phyloP scores from a whole-genome alignment of 164 flowering plant species.

The Cinnamomum chago region DNA sequence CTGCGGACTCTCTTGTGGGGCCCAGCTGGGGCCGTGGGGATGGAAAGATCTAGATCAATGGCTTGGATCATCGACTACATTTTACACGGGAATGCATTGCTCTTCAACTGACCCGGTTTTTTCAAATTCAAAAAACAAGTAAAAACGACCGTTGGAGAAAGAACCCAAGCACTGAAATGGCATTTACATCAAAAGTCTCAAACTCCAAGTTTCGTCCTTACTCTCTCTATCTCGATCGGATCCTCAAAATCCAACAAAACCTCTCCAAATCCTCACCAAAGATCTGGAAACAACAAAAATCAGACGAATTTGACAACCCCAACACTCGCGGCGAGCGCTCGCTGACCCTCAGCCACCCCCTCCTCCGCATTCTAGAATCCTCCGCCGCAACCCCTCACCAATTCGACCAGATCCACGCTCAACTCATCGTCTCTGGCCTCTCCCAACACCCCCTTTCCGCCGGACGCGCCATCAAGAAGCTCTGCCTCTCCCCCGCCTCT shows the following conservation, averaged over 20 bases:
- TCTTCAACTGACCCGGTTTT: background rate
- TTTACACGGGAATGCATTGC: too few species aligned
- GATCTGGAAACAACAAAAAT: constrained; percentile 27
- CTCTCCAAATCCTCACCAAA: constrained; percentile 31
- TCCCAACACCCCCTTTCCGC: constrained; percentile 45
- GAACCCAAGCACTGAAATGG: constrained; percentile 6
- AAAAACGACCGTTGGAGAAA: background rate
- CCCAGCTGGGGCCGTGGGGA: too few species aligned
- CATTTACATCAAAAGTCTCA: constrained; percentile 11
- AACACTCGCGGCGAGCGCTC: background rate
- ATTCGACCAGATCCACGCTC: constrained; percentile 54
- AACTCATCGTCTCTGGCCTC: constrained; percentile 43
- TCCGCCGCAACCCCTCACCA: constrained; percentile 11
- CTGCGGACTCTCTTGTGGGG: too few species aligned
- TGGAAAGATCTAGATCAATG: too few species aligned
- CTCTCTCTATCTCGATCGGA: constrained; percentile 29
- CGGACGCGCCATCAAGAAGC: constrained; percentile 47
- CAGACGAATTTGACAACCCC: constrained; percentile 6
- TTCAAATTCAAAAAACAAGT: background rate
- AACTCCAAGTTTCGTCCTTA: constrained; percentile 4
- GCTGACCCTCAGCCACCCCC: constrained; percentile 36
- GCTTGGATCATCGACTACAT: too few species aligned
- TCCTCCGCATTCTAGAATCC: constrained; percentile 44
- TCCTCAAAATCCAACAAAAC: constrained; percentile 34
- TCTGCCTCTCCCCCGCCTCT: constrained; percentile 28